Percentiles rank a stretch among this genome's conserved stretches.
Conservation (phyloP, 1,284 basidiomycete species). For the Ustilago crameri region DNA sequence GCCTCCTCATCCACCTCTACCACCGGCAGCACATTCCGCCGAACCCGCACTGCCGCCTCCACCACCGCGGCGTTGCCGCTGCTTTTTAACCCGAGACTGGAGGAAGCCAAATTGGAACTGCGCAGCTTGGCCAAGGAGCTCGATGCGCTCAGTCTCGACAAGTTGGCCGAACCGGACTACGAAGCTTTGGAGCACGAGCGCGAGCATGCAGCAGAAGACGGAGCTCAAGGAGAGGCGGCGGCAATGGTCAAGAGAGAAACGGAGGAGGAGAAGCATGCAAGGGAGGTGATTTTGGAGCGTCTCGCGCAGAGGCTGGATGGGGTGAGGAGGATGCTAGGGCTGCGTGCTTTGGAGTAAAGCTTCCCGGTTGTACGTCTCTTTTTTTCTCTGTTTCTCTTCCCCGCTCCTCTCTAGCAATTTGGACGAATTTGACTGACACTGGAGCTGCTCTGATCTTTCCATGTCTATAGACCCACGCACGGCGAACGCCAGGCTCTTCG, state of each 20-base stretch:
- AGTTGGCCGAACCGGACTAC: slow-evolving; percentile 46
- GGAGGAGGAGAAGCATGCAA: slow-evolving; percentile 2
- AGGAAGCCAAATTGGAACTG: slow-evolving; percentile 16
- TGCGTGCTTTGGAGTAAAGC: slow-evolving; percentile 3
- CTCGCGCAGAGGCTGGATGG: slow-evolving; percentile 15
- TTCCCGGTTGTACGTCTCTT: not conserved
- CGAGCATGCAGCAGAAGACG: slow-evolving; percentile 28
- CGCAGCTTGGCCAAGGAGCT: slow-evolving; percentile 14
- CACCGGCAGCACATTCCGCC: slow-evolving; percentile 2
- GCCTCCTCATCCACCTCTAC: not conserved
- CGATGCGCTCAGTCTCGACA: slow-evolving; percentile 15
- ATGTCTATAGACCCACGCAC: not conserved
- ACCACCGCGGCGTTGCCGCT: slow-evolving; percentile 5
- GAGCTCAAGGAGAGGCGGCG: not conserved
- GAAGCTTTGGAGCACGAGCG: slow-evolving; percentile 54
- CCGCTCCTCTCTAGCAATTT: not conserved
- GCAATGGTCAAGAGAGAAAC: slow-evolving; percentile 16
- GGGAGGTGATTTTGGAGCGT: slow-evolving; percentile 8
- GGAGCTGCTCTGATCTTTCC: not conserved
- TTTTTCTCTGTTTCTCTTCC: not conserved
- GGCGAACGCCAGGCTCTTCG: slow-evolving; percentile 9
- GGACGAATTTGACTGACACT: slow-evolving; percentile 1
- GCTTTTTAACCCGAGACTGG: slow-evolving; percentile 12
- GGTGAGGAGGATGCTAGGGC: slow-evolving; percentile 14
- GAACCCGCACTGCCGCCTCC: not conserved